A percentile compares a stretch with the other conserved stretches of the same genome.
These are phyloP conservation scores for Achaetomium macrosporum DNA, from an alignment of 2,329 filamentous ascomycete genomes.

Conservation along the genomic window DNA sequence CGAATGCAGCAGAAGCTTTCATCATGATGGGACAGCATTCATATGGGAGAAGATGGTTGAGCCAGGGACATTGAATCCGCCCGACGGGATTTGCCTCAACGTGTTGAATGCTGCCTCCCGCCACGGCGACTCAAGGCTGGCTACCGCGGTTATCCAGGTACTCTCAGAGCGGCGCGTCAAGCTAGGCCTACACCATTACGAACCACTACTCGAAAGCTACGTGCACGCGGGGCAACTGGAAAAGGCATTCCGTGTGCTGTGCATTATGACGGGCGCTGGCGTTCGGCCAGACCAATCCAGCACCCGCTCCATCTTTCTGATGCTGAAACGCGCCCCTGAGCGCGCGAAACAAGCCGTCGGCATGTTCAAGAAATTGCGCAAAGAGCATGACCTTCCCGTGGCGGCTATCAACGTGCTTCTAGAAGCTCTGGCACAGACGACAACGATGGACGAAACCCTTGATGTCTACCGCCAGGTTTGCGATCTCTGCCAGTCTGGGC, in stretches of 20 bases:
- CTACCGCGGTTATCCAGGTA: constrained; percentile 63
- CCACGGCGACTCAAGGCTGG: constrained; percentile 61
- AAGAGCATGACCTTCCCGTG: constrained; percentile 31
- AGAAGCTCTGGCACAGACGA: constrained; percentile 29
- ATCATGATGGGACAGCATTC: constrained; percentile 59
- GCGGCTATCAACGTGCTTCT: constrained; percentile 38
- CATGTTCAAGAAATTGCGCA: constrained; percentile 49
- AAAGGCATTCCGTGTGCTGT: constrained; percentile 63
- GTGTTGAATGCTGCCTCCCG: constrained; percentile 68
- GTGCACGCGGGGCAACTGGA: constrained; percentile 52
- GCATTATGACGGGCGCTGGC: constrained; percentile 65
- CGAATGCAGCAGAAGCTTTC: constrained; percentile 57
- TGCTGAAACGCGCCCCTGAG: constrained; percentile 43
- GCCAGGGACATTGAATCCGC: constrained; percentile 37
- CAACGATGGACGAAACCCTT: constrained; percentile 22
- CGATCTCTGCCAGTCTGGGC: constrained; percentile 31
- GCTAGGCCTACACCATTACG: constrained; percentile 67
- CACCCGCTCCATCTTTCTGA: constrained; percentile 56
- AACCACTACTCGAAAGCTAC: constrained; percentile 70
- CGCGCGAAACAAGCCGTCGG: constrained; percentile 48
- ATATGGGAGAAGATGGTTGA: constrained; percentile 59
- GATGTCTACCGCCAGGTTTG: constrained; percentile 35
- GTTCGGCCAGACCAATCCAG: constrained; percentile 51
- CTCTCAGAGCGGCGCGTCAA: constrained; percentile 53
- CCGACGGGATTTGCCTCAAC: constrained; percentile 37